Evolutionary conservation across 1,284 basidiomycete genomes (phyloP).

Genomic region (Ustilago hordei): DNA sequence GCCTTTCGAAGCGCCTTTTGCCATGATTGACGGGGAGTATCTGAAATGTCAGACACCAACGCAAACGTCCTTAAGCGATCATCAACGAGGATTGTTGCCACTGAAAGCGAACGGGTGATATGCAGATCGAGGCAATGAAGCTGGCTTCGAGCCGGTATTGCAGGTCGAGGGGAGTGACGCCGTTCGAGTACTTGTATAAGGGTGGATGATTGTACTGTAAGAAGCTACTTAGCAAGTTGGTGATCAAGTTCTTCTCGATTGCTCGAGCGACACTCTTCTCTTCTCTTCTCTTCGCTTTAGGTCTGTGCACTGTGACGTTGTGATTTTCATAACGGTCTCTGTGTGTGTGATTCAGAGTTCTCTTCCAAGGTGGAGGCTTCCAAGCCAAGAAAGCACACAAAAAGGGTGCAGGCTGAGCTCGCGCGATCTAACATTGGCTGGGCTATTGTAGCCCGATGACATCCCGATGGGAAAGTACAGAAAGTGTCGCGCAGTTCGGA

Average conservation of each 20-base stretch:
- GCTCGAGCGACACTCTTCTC: conserved; percentile 1
- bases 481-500: background rate
- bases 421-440: conserved; percentile 10
- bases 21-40: conserved; percentile 18
- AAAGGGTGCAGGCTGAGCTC: conserved; percentile 29
- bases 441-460: background rate
- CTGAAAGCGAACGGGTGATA: background rate
- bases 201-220: background rate
- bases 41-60: background rate
- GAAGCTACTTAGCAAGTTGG: background rate
- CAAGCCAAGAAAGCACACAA: background rate
- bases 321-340: conserved; percentile 2
- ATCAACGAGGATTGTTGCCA: background rate
- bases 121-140: too few relatives aligned
- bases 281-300: background rate
- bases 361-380: conserved; percentile 1
- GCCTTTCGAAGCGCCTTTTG: conserved; percentile 50
- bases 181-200: background rate
- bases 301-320: conserved; percentile 30
- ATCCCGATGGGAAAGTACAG: conserved; percentile 17
- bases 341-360: conserved; percentile 1
- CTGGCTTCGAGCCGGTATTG: too few relatives aligned
- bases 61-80: background rate
- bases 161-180: background rate
- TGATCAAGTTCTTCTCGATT: conserved; percentile 9